phyloP scores from a whole-genome alignment of 1,284 basidiomycete species.

The Pseudozyma sp. region DNA sequence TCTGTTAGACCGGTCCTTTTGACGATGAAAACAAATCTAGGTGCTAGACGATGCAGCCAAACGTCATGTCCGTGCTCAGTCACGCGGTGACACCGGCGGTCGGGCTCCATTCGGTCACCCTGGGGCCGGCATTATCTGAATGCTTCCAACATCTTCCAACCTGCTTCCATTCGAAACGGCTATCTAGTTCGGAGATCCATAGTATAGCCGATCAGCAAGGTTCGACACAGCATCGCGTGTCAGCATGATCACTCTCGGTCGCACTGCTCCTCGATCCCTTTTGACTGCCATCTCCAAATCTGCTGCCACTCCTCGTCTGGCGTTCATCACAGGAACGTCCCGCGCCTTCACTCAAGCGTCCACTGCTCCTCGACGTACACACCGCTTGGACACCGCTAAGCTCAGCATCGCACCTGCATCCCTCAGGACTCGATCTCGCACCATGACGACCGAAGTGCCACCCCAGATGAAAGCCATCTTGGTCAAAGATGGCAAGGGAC shows the following conservation, averaged over 20 bases:
- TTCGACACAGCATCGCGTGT: conserved; percentile 4
- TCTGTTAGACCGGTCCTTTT: too few species aligned
- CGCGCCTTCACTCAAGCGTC: conserved; percentile 13
- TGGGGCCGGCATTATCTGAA: too few species aligned
- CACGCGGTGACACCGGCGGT: conserved; percentile 3
- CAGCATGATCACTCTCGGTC: conserved; percentile 29
- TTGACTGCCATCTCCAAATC: conserved; percentile 1
- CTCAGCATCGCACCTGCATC: neutral
- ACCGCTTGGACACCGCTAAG: neutral
- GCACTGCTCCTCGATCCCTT: neutral
- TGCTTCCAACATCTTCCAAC: neutral
- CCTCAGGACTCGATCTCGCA: conserved; percentile 2
- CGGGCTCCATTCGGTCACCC: too few species aligned
- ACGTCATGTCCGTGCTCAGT: conserved; percentile 19
- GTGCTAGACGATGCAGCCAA: neutral
- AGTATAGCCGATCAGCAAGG: conserved; percentile 19
- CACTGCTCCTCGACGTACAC: neutral
- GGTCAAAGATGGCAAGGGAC: conserved; percentile 82
- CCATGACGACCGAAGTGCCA: conserved; percentile 43
- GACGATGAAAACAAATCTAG: too few species aligned
- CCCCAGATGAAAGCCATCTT: conserved; percentile 82
- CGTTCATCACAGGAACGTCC: neutral
- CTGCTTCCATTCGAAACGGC: conserved; percentile 10
- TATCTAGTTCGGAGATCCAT: conserved; percentile 37
- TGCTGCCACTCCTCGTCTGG: neutral